Percentiles rank a stretch among this genome's conserved stretches.
These are phyloP conservation scores for Chrysopogon serrulatus DNA, from an alignment of 176 grass and related monocot species.

Conservation along the genomic window DNA sequence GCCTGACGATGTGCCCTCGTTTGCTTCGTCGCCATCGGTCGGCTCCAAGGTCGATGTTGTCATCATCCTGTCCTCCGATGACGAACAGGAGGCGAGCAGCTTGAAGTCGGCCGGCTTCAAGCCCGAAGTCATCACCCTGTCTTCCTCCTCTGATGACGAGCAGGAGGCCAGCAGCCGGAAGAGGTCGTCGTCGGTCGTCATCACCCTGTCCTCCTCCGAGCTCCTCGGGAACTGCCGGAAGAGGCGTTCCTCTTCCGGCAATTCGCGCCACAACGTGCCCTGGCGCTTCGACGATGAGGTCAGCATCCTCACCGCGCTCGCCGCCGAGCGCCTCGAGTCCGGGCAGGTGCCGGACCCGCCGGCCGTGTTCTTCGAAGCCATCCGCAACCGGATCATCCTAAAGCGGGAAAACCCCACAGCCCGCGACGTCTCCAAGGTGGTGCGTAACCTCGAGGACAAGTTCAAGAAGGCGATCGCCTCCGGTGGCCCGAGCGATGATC, in stretches of 20 bases:
- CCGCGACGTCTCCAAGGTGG: not conserved
- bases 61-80: too few relatives aligned
- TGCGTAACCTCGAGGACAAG: not conserved
- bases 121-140: too few relatives aligned
- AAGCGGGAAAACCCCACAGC: not conserved
- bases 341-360: not conserved
- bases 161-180: too few relatives aligned
- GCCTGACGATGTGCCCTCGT: too few relatives aligned
- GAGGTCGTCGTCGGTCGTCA: not conserved
- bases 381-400: not conserved
- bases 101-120: too few relatives aligned
- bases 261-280: not conserved
- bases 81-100: too few relatives aligned
- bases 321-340: not conserved
- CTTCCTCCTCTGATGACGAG: too few relatives aligned
- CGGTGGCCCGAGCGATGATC: not conserved
- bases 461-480: not conserved
- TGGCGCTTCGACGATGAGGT: not conserved
- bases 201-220: not conserved
- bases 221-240: not conserved
- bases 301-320: not conserved
- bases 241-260: too few relatives aligned
- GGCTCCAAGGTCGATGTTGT: too few relatives aligned
- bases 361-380: not conserved
- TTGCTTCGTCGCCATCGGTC: too few relatives aligned